Conservation (phyloP, 1,284 basidiomycete species). For the Trichosporon inkin region DNA sequence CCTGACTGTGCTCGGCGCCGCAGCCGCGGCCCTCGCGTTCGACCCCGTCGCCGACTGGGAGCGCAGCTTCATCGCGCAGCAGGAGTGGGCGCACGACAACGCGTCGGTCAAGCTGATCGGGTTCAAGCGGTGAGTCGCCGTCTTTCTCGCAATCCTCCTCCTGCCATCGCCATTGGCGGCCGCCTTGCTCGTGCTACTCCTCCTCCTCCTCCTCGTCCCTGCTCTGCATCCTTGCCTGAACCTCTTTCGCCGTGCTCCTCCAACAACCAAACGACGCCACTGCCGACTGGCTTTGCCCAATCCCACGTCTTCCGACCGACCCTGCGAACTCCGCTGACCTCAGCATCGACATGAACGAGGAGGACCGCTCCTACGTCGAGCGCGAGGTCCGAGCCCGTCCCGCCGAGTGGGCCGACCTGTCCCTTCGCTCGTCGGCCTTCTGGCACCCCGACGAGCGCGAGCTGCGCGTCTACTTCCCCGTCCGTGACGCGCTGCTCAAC, state of each 20-base stretch:
- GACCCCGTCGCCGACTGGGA: neutral
- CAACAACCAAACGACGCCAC: no score
- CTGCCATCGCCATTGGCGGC: no score
- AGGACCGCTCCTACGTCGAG: neutral
- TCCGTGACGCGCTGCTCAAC: constrained; percentile 1
- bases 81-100: neutral
- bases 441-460: neutral
- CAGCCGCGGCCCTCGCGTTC: neutral
- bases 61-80: neutral
- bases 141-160: no score
- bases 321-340: neutral
- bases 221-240: neutral
- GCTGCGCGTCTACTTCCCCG: constrained; percentile 11
- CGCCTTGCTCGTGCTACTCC: no score
- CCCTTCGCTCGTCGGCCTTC: neutral
- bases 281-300: no score
- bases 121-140: neutral
- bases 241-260: no score
- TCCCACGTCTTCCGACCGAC: no score
- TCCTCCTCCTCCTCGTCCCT: neutral
- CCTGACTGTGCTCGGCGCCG: no score
- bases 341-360: neutral
- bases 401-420: neutral
- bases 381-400: neutral
- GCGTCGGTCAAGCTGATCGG: constrained; percentile 7